Conservation (phyloP, 305 asterid genomes). For the Fraxinus baroniana region DNA sequence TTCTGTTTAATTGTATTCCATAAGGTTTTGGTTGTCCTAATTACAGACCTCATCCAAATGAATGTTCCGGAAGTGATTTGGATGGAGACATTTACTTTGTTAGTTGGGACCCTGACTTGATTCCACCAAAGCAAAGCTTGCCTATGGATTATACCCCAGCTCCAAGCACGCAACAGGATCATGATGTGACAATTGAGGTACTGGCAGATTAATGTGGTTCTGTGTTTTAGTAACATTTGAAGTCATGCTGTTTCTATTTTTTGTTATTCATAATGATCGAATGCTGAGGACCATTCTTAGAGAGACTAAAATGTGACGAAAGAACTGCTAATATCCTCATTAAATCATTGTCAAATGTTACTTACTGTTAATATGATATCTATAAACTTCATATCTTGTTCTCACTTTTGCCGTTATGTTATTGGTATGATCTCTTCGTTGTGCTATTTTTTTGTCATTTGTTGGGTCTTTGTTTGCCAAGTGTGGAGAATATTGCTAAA, state of each 20-base stretch:
- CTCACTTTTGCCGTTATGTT: neutral
- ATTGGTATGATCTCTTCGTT: neutral
- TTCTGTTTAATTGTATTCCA: neutral
- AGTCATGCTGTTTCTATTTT: neutral
- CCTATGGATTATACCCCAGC: constrained; percentile 55
- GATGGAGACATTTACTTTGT: constrained; percentile 53
- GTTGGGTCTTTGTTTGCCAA: neutral
- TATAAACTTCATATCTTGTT: neutral
- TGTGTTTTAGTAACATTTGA: neutral
- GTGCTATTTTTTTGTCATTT: neutral
- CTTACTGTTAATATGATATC: neutral
- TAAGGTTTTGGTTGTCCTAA: neutral
- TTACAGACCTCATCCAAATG: constrained; percentile 50
- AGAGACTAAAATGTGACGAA: neutral
- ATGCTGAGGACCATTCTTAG: neutral
- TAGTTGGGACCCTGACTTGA: constrained; percentile 46
- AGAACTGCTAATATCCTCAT: neutral
- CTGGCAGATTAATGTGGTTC: neutral
- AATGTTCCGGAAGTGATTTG: constrained; percentile 54
- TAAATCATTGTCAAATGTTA: neutral
- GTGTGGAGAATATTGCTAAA: neutral
- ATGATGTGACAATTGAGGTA: constrained; percentile 50
- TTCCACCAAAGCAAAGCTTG: constrained; percentile 25
- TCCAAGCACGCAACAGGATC: constrained; percentile 30
- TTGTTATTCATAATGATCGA: neutral